A percentile compares a stretch with the other conserved stretches of the same genome.
Conservation (phyloP, 495 filamentous ascomycete species). For the Amniculicola lignicola region DNA sequence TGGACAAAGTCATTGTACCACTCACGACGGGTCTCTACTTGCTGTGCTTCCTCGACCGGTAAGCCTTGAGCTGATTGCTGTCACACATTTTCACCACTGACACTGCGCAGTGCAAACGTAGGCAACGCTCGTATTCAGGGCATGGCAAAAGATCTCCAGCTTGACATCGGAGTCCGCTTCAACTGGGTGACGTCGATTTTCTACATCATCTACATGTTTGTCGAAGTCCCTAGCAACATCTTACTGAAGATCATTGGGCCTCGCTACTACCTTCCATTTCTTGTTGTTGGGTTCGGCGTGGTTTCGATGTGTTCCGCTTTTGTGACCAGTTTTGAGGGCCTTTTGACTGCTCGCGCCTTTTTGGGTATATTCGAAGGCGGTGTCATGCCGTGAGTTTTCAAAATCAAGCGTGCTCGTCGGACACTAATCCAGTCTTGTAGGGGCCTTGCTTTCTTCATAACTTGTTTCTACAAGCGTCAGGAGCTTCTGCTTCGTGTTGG, state of each 20-base stretch:
- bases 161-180: conserved; percentile 50
- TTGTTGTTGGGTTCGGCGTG: conserved; percentile 51
- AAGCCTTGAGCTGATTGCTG: background rate
- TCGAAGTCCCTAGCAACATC: conserved; percentile 34
- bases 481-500: conserved; percentile 30
- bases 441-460: conserved; percentile 33
- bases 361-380: conserved; percentile 39
- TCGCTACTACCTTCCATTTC: conserved; percentile 34
- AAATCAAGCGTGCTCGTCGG: too few species aligned
- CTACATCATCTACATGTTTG: conserved; percentile 33
- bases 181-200: conserved; percentile 52
- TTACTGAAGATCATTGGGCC: conserved; percentile 29
- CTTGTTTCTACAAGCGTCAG: conserved; percentile 32
- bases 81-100: background rate
- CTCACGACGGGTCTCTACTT: conserved; percentile 55
- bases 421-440: too few species aligned
- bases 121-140: conserved; percentile 62
- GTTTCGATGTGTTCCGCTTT: conserved; percentile 49
- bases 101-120: conserved; percentile 17
- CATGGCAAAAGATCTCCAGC: conserved; percentile 52
- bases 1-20: conserved; percentile 54
- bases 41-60: conserved; percentile 60
- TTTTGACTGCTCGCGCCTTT: conserved; percentile 43
- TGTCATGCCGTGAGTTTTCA: conserved; percentile 28
- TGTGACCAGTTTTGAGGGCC: conserved; percentile 42